Evolutionary conservation across 306 rosid species (phyloP).

Genomic region (Myrica gale): DNA sequence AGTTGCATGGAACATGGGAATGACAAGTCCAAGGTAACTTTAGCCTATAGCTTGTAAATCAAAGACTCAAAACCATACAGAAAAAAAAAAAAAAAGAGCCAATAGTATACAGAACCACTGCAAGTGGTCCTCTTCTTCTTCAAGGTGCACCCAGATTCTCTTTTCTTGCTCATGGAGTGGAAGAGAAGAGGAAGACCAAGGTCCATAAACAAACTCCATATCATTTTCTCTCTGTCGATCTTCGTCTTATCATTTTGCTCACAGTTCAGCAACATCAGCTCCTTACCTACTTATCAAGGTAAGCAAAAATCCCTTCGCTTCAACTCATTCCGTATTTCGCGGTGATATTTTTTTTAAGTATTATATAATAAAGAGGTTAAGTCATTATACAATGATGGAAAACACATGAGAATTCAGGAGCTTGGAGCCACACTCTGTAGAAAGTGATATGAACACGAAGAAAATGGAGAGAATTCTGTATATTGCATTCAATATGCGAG

Average conservation of each 20-base stretch:
- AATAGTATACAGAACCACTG: not conserved
- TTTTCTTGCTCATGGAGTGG: slow-evolving; percentile 65
- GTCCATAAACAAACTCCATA: slow-evolving; percentile 29
- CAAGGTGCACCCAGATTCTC: slow-evolving; percentile 14
- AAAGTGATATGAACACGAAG: no score
- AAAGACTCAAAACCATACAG: not conserved
- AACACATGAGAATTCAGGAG: no score
- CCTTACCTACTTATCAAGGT: slow-evolving; percentile 48
- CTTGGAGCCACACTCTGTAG: no score
- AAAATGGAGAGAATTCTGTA: no score
- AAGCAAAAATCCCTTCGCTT: slow-evolving; percentile 18
- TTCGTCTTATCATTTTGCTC: slow-evolving; percentile 43
- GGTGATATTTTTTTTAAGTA: not conserved
- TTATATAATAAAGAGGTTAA: no score
- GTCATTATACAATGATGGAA: no score
- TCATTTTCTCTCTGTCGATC: slow-evolving; percentile 26
- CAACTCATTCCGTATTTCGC: slow-evolving; percentile 1
- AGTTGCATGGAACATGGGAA: slow-evolving; percentile 44
- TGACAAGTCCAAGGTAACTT: slow-evolving; percentile 18
- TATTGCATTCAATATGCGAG: no score
- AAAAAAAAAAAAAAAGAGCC: no score
- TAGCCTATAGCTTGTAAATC: slow-evolving; percentile 10
- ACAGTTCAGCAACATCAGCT: slow-evolving; percentile 37
- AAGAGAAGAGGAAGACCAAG: slow-evolving; percentile 42
- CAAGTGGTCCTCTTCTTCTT: not conserved